A percentile compares a stretch with the other conserved stretches of the same genome.
Evolutionary conservation across 2,329 filamentous ascomycete genomes (phyloP).

Genomic region (Hypoxylon sp.): DNA sequence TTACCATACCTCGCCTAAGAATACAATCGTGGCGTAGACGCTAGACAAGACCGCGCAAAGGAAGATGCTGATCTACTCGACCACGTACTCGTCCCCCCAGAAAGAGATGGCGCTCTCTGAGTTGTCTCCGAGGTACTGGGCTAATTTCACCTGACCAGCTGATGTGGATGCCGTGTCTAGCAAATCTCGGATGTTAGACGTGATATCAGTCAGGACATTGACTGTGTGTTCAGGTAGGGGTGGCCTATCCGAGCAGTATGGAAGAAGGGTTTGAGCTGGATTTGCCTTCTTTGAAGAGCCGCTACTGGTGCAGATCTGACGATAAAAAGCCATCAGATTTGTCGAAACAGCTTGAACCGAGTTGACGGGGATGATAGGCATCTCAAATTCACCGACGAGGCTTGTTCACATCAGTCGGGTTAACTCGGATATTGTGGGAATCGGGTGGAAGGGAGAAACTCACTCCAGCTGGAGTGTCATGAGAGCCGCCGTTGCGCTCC

Average conservation of each 20-base stretch:
- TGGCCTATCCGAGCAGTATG: constrained; percentile 44
- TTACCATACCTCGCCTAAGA: constrained; percentile 7
- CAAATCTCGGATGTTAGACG: constrained; percentile 43
- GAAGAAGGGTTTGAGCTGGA: constrained; percentile 44
- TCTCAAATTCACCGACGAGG: constrained; percentile 44
- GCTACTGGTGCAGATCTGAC: constrained; percentile 39
- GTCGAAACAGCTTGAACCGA: constrained; percentile 47
- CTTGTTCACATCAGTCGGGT: constrained; percentile 39
- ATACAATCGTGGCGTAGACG: constrained; percentile 15
- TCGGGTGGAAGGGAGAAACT: constrained; percentile 20
- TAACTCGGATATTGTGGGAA: background rate
- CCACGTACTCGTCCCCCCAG: constrained; percentile 43
- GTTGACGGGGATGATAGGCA: constrained; percentile 55
- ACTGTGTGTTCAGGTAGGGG: constrained; percentile 42
- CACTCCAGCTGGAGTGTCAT: constrained; percentile 57
- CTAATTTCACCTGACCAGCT: constrained; percentile 36
- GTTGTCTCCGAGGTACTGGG: constrained; percentile 40
- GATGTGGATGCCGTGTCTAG: constrained; percentile 37
- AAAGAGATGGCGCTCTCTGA: constrained; percentile 41
- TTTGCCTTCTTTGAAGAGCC: constrained; percentile 19
- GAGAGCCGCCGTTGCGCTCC: constrained; percentile 45
- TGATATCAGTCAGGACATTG: constrained; percentile 47
- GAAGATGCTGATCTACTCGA: constrained; percentile 30
- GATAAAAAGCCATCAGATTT: constrained; percentile 50
- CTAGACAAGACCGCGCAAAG: background rate